Base-by-base conservation (phyloP, 106 monocot genomes). In the Dendrobium catenatum region DNA sequence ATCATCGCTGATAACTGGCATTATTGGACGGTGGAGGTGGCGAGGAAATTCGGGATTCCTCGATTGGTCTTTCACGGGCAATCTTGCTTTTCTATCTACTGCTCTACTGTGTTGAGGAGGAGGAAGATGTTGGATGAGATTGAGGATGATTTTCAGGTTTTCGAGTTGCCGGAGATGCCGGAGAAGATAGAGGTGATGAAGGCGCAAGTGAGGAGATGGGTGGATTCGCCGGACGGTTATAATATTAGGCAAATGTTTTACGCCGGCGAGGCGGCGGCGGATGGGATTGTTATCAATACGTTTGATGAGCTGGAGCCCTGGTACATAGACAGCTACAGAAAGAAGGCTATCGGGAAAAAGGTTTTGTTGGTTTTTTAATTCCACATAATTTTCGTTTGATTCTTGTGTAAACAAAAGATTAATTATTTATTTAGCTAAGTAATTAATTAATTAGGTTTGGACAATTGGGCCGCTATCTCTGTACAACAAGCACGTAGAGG, bases 31-130 rank as follows among this genome's bases (percentile, higher is more conserved):
- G 11, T 2, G 16, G 75, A 77, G 6, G 61, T 88, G 9, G 82
- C 89, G 3, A 46, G 55, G 1, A 48, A 82, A 6, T 80, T 94
- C 26, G 64, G 73, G 9, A 79, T 92, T 29, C 90, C 87, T 2
- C 79, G 92, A 58, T 58, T 89, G 6, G 59, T 86, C 18, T 92
- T 89, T 77, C 79, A 83, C 79, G 85, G 85, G 5, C 33, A 74
- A 5, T 83, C 78, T 18, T 85, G 85, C 76, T 92, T 92, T 84
- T 73, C 47, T 64, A 46, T 81, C 2, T 43, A 84, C 16, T 76
- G 79, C 29, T 16, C 4, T 41, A 51, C 73, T 18, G 70, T n/a
- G 4, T 33, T 15, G 33, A 27, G 33, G 33, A 70, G 13, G 33
- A 27, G 9, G 1, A 51, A 15, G 51, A 13, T 3, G 13, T 13